Evolutionary conservation across 2,329 filamentous ascomycete genomes (phyloP).

Genomic region (Trichothecium roseum): DNA sequence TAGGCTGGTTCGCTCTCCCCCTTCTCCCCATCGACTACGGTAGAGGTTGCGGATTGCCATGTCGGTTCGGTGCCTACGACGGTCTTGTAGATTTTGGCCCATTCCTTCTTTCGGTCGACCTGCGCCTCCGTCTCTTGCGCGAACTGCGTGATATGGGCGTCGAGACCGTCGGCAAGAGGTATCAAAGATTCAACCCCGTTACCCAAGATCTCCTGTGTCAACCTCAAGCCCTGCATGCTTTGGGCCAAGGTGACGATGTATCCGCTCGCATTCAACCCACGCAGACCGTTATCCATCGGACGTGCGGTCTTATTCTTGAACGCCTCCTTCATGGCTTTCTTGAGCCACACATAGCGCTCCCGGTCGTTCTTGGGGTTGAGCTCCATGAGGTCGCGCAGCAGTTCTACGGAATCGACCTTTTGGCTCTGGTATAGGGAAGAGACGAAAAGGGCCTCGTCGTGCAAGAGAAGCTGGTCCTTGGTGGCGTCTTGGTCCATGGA

Average conservation of each 20-base stretch:
- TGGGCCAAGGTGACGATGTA: constrained; percentile 17
- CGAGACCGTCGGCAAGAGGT: background rate
- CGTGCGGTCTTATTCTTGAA: constrained; percentile 4
- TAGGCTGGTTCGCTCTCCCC: too few species aligned
- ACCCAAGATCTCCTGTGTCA: constrained; percentile 8
- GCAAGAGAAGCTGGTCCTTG: constrained; percentile 13
- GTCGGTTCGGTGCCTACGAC: constrained; percentile 18
- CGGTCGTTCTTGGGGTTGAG: constrained; percentile 10
- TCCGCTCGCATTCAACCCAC: constrained; percentile 12
- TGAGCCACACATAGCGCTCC: too few species aligned
- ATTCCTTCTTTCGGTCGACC: background rate
- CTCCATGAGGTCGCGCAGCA: constrained; percentile 11
- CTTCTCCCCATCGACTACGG: background rate
- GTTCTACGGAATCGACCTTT: too few species aligned
- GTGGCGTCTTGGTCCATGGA: constrained; percentile 12
- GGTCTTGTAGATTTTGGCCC: constrained; percentile 13
- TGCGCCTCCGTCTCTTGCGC: background rate
- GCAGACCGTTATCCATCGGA: background rate
- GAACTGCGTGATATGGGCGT: constrained; percentile 1
- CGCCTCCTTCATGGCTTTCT: background rate
- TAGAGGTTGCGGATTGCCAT: too few species aligned
- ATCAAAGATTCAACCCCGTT: background rate
- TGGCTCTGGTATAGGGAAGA: constrained; percentile 5
- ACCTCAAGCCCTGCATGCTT: constrained; percentile 30
- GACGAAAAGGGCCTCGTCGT: constrained; percentile 18